Evolutionary conservation across 352 stramenopile species (phyloP).

Genomic region (Phytopythium boreale): DNA sequence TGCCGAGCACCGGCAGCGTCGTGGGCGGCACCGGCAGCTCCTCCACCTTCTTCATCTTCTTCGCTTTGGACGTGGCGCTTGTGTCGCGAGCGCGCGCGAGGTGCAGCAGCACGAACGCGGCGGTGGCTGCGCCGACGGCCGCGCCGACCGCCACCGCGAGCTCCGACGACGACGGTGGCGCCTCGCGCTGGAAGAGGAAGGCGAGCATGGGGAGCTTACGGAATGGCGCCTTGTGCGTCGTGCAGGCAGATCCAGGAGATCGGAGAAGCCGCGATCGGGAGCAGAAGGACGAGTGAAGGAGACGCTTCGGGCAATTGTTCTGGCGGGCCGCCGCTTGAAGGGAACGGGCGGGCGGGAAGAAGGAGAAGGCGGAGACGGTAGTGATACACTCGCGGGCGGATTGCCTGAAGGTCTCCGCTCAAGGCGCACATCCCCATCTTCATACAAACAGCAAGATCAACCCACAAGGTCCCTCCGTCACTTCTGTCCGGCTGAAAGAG

Average conservation of each 20-base stretch:
- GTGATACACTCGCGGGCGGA: not conserved
- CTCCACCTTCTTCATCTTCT: constrained; percentile 4
- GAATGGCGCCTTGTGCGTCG: not conserved
- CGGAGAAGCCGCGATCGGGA: not conserved
- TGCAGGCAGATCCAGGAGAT: not conserved
- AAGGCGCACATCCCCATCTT: not conserved
- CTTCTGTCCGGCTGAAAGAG: not conserved
- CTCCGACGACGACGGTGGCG: not conserved
- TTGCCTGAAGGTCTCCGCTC: not conserved
- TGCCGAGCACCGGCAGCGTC: constrained; percentile 43
- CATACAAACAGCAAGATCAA: not conserved
- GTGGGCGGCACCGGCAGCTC: constrained; percentile 26
- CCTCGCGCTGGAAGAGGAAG: constrained; percentile 5
- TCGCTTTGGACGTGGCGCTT: too few relatives aligned
- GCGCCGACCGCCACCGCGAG: not conserved
- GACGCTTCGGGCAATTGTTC: not conserved
- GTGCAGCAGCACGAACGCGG: not conserved
- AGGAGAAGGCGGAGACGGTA: too few relatives aligned
- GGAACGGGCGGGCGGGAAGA: not conserved
- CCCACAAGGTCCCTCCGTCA: not conserved
- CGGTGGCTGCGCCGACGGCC: not conserved
- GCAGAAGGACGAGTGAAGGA: not conserved
- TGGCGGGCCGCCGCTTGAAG: not conserved
- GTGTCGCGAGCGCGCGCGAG: not conserved
- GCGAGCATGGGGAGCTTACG: not conserved